Base-by-base conservation (phyloP, 768 basidiomycete species). In the Hericium alpestre region DNA sequence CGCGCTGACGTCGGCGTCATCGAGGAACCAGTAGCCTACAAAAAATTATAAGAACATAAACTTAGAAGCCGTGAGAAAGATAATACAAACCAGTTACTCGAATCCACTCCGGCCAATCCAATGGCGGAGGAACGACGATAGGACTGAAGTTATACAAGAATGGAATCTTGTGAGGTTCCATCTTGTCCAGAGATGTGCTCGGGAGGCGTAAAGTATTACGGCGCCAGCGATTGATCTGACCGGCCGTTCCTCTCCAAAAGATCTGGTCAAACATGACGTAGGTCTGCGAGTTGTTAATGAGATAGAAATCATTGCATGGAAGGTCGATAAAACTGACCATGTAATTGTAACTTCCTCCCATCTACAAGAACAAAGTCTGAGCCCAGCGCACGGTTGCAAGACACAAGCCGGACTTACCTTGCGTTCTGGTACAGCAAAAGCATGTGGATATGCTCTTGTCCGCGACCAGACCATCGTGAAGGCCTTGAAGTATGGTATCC, bases 51-150 rank as follows among this genome's bases (percentile, higher is more conserved):
- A 49, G 46, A 32, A 32, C 13, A 53, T 11, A n/a, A 37, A 16
- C 38, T 39, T 23, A 56, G 43, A 47, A 54, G 13, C 23, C 51
- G 18, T 11, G 47, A 41, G 25, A 15, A 25, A 15, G 56, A 25
- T 51, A 22, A 9, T 12, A 61, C 66, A 57, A 63, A 88, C 90
- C 91, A 59, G 93, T 93, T 1, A 94, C 82, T 43, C 90, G 86
- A 61, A 98, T 97, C 93, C 94, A 97, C 70, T 99, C 95, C 4
- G 93, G 92, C 96, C 96, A 99, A 69, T 99, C 95, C 56, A 98
- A 72, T 3, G 95, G 95, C 25, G 87, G 91, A 7, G 94, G 93
- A 13, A 98, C 91, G 49, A 92, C 78, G 32, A 81, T 76, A 1
- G 93, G 90, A 65, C 91, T 94, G 68, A 98, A 98, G 70, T 97